Evolutionary conservation across 2,329 filamentous ascomycete species (phyloP).

Genomic region (Fusarium tupiense): DNA sequence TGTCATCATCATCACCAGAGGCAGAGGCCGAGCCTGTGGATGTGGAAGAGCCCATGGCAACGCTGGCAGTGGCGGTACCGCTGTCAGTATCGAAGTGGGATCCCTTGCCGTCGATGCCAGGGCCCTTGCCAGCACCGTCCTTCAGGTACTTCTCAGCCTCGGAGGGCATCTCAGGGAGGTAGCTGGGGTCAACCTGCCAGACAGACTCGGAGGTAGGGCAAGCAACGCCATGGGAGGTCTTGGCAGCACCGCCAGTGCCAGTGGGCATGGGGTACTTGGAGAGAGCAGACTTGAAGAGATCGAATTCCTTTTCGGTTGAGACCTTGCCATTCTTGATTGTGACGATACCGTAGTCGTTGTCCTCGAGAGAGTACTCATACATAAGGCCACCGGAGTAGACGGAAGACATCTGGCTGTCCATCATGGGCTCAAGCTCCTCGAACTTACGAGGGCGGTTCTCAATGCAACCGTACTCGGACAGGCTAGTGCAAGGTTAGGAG

Average conservation of each 20-base stretch:
- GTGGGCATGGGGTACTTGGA: conserved; percentile 60
- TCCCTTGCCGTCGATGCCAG: conserved; percentile 62
- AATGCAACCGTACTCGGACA: conserved; percentile 94
- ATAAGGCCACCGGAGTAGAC: conserved; percentile 97
- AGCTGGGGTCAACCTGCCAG: conserved; percentile 63
- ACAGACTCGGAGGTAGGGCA: conserved; percentile 60
- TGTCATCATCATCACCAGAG: conserved; percentile 44
- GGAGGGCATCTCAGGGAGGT: conserved; percentile 62
- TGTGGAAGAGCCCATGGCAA: conserved; percentile 45
- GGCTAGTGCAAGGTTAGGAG: conserved; percentile 50
- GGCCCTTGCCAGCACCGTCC: conserved; percentile 62
- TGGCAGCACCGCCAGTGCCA: conserved; percentile 60
- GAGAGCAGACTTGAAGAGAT: conserved; percentile 60
- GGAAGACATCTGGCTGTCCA: conserved; percentile 81
- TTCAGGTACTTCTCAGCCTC: conserved; percentile 63
- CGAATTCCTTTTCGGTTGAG: conserved; percentile 69
- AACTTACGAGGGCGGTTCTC: conserved; percentile 81
- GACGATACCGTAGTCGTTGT: conserved; percentile 83
- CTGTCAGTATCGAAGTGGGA: conserved; percentile 63
- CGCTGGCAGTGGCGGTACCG: conserved; percentile 57
- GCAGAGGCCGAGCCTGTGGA: conserved; percentile 39
- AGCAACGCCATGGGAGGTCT: conserved; percentile 56
- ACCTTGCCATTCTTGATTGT: conserved; percentile 66
- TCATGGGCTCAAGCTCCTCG: conserved; percentile 80
- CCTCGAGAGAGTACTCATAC: conserved; percentile 91